phyloP scores from a whole-genome alignment of 2,329 filamentous ascomycete species.

The Trichoderma sp. region DNA sequence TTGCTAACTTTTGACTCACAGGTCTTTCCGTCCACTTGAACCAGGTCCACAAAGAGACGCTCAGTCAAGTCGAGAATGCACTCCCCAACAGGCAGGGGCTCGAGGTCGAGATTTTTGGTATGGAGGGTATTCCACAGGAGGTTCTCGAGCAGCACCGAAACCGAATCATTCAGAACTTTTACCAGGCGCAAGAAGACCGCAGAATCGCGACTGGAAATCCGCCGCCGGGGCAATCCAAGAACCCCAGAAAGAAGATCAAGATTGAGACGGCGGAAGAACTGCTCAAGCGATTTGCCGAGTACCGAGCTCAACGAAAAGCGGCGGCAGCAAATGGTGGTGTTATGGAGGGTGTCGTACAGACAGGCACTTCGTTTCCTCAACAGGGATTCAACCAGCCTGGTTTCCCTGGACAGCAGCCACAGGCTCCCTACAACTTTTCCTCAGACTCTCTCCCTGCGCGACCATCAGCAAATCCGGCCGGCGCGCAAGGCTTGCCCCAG shows the following conservation, averaged over 20 bases:
- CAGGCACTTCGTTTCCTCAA: slow-evolving; percentile 17
- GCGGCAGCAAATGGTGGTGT: slow-evolving; percentile 54
- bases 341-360: slow-evolving; percentile 35
- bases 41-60: slow-evolving; percentile 94
- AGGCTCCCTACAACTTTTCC: slow-evolving; percentile 39
- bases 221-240: slow-evolving; percentile 65
- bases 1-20: slow-evolving; percentile 40
- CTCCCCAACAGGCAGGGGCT: slow-evolving; percentile 81
- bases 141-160: slow-evolving; percentile 81
- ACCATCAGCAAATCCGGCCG: slow-evolving; percentile 44
- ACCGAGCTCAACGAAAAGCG: slow-evolving; percentile 68
- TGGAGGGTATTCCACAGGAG: slow-evolving; percentile 93
- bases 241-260: slow-evolving; percentile 69
- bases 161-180: slow-evolving; percentile 81
- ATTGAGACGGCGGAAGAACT: slow-evolving; percentile 76
- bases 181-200: slow-evolving; percentile 80
- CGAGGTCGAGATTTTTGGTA: slow-evolving; percentile 95
- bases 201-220: slow-evolving; percentile 83
- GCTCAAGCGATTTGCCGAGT: slow-evolving; percentile 77
- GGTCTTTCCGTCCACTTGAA: slow-evolving; percentile 96
- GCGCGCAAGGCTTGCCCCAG: slow-evolving; percentile 47
- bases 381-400: slow-evolving; percentile 29
- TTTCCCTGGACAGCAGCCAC: slow-evolving; percentile 29
- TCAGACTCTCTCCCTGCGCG: slow-evolving; percentile 49
- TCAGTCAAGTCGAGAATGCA: slow-evolving; percentile 88